A percentile compares a stretch with the other conserved stretches of the same genome.
Evolutionary conservation across 1,284 basidiomycete genomes (phyloP).

Genomic region (Porogramme epimiltina): DNA sequence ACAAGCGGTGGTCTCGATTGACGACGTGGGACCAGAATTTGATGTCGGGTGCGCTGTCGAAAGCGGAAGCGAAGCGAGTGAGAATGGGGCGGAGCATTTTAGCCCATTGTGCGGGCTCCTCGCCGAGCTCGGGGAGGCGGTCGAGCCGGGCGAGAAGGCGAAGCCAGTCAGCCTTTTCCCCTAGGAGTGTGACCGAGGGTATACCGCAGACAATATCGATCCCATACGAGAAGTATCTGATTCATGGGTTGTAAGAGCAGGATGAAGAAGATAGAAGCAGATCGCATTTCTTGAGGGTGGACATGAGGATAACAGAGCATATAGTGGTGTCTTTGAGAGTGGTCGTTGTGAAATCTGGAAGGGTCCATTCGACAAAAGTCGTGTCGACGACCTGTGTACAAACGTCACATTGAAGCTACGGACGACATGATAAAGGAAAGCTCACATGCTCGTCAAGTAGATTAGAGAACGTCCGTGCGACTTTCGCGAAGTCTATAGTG

Average conservation of each 20-base stretch:
- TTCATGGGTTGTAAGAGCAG: not conserved
- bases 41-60: slow-evolving; percentile 33
- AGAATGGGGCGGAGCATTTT: slow-evolving; percentile 39
- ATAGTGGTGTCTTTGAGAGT: slow-evolving; percentile 41
- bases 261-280: not conserved
- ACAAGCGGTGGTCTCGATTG: slow-evolving; percentile 14
- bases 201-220: slow-evolving; percentile 42
- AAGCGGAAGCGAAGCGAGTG: slow-evolving; percentile 36
- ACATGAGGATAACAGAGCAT: slow-evolving; percentile 46
- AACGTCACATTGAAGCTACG: not conserved
- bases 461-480: slow-evolving; percentile 37
- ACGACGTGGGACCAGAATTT: slow-evolving; percentile 40
- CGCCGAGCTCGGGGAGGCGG: slow-evolving; percentile 38
- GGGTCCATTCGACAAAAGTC: slow-evolving; percentile 41
- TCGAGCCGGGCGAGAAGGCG: slow-evolving; percentile 33
- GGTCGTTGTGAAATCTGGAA: slow-evolving; percentile 51
- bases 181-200: slow-evolving; percentile 49
- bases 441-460: slow-evolving; percentile 16
- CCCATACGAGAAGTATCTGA: slow-evolving; percentile 38
- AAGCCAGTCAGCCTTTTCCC: slow-evolving; percentile 39
- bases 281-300: slow-evolving; percentile 35
- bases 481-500: slow-evolving; percentile 34
- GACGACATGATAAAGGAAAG: not conserved
- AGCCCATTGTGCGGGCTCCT: slow-evolving; percentile 35
- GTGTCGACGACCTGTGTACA: slow-evolving; percentile 35